Evolutionary conservation across 108 stramenopile genomes (phyloP).

Genomic region (Pseudonitzschia multistriata): DNA sequence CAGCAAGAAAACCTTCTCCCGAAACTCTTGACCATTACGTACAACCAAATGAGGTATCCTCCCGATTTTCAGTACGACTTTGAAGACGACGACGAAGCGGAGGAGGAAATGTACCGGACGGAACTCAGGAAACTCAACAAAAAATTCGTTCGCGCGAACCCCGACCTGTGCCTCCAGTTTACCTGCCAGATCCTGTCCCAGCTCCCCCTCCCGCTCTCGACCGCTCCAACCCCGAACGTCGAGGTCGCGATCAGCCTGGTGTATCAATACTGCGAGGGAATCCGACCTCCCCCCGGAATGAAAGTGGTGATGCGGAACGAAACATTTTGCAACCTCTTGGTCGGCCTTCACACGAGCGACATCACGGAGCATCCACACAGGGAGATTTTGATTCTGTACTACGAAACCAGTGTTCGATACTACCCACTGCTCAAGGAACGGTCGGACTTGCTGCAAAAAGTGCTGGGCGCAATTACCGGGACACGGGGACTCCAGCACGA

Average conservation of each 20-base stretch:
- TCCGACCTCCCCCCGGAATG: conserved; percentile 68
- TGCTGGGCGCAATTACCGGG: conserved; percentile 58
- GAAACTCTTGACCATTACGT: conserved; percentile 48
- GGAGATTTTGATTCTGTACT: conserved; percentile 63
- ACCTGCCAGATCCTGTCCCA: conserved; percentile 35
- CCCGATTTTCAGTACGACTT: conserved; percentile 59
- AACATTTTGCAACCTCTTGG: conserved; percentile 53
- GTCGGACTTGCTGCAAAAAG: conserved; percentile 49
- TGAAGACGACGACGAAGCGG: conserved; percentile 73
- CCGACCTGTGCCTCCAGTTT: conserved; percentile 56
- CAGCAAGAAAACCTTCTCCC: conserved; percentile 29
- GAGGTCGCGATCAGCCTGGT: conserved; percentile 66
- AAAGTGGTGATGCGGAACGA: conserved; percentile 58
- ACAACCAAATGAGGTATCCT: conserved; percentile 70
- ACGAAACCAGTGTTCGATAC: conserved; percentile 71
- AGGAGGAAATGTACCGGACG: conserved; percentile 65
- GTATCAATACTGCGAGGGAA: conserved; percentile 74
- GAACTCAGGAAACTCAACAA: conserved; percentile 67
- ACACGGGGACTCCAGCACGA: conserved; percentile 58
- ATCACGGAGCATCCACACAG: conserved; percentile 56
- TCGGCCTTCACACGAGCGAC: conserved; percentile 59
- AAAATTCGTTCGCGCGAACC: conserved; percentile 46
- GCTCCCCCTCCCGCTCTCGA: conserved; percentile 40
- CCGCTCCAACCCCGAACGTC: conserved; percentile 40
- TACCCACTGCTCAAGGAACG: conserved; percentile 41